phyloP scores from a whole-genome alignment of 371 early-diverging fungal species.

The Nosema granulosis region DNA sequence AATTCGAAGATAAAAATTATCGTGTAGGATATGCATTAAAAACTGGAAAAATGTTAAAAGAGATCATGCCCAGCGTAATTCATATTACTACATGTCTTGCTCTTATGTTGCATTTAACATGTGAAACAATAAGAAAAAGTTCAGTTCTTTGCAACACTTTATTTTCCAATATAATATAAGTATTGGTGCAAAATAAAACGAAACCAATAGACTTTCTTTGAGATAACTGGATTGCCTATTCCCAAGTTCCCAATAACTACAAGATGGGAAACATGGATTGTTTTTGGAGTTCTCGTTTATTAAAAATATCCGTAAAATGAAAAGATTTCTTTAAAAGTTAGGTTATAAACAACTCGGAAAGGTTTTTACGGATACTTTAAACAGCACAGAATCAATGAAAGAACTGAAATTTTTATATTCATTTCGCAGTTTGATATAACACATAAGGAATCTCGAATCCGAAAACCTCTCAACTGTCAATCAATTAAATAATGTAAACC shows the following conservation, averaged over 20 bases:
- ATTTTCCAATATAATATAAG: too few relatives aligned
- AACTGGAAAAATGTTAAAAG: too few relatives aligned
- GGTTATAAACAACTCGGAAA: too few relatives aligned
- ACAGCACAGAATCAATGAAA: not conserved
- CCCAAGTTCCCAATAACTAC: not conserved
- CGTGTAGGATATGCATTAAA: too few relatives aligned
- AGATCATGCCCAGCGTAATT: too few relatives aligned
- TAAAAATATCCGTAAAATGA: not conserved
- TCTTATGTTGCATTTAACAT: too few relatives aligned
- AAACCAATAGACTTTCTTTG: not conserved
- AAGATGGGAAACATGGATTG: not conserved
- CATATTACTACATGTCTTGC: too few relatives aligned
- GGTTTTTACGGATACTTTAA: not conserved
- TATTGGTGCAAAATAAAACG: too few relatives aligned
- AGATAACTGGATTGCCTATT: not conserved
- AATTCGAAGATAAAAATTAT: not conserved
- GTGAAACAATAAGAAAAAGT: too few relatives aligned
- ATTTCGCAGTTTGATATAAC: not conserved
- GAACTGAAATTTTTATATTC: not conserved
- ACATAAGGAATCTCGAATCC: not conserved
- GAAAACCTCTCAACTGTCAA: not conserved
- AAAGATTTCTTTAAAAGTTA: too few relatives aligned
- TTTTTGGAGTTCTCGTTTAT: not conserved
- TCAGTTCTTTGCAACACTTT: too few relatives aligned
- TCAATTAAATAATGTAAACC: not conserved